Evolutionary conservation across 2,329 filamentous ascomycete species (phyloP).

Genomic region (Rhynchosporium secalis): DNA sequence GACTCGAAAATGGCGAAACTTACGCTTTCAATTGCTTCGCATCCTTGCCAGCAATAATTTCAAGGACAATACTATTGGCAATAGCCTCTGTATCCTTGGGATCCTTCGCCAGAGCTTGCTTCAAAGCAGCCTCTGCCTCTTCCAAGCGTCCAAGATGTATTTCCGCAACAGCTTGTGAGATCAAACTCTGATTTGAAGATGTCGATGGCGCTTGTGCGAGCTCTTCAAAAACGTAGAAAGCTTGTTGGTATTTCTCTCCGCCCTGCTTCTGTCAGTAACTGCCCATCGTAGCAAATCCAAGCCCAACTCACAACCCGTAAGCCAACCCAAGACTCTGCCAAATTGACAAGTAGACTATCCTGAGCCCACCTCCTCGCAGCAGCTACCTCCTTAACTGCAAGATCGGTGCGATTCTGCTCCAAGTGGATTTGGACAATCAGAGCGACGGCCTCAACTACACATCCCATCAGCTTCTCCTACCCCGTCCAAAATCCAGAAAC

Average conservation of each 20-base stretch:
- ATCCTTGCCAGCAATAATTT: constrained; percentile 74
- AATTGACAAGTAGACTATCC: constrained; percentile 87
- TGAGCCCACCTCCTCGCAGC: constrained; percentile 91
- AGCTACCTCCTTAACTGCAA: constrained; percentile 85
- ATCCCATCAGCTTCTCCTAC: constrained; percentile 23
- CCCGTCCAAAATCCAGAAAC: neutral
- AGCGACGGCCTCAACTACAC: constrained; percentile 71
- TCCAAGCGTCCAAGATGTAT: constrained; percentile 85
- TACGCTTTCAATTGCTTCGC: constrained; percentile 62
- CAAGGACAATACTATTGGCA: constrained; percentile 80
- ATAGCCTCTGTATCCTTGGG: constrained; percentile 71
- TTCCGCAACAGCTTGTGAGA: constrained; percentile 88
- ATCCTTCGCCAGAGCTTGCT: constrained; percentile 76
- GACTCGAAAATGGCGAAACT: constrained; percentile 35
- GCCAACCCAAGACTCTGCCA: constrained; percentile 94
- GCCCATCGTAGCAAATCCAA: neutral
- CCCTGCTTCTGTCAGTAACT: constrained; percentile 56
- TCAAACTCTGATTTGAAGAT: constrained; percentile 71
- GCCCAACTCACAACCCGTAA: constrained; percentile 68
- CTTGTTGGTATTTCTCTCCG: constrained; percentile 92
- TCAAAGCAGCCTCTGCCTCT: constrained; percentile 83
- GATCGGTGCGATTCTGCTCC: constrained; percentile 85
- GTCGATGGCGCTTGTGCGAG: constrained; percentile 84
- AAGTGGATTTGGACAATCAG: constrained; percentile 91
- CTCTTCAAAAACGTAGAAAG: constrained; percentile 98